Evolutionary conservation across 257 asterid genomes (phyloP), one percentile per base, ranked within the genome.

Genomic region (Forsythia viridissima): DNA sequence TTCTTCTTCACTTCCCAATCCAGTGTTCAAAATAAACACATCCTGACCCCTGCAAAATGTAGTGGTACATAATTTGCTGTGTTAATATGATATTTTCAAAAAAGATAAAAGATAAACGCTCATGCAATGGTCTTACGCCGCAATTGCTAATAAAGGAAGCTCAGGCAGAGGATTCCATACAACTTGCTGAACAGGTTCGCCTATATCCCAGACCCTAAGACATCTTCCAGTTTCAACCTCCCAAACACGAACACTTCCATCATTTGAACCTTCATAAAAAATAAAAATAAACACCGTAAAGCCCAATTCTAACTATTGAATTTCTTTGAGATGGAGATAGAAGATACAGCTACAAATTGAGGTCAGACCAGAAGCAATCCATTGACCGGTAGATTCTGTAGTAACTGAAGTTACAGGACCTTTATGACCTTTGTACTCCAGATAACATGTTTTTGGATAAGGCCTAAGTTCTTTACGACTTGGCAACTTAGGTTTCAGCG

Each of bases 141-240:
- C 89, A 71, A 92, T 93, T 59, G 99, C 98, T 80, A 93, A 76
- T 77, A 96, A 67, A 78, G 98, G 92, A 88, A 89, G 90, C 81
- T 90, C 94, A 2, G 97, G 91, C 72, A 84, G 61, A 80, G 98
- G 97, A 84, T 94, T 96, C 99, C 98, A 96, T 36, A 96, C 86
- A 82, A 96, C 99, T 81, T 90, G 85, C 55, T 71, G 87, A 20
- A 91, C 84, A 38, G 89, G 81, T 83, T 93, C 98, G 71, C 92
- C 99, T 4, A 96, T 78, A 79, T 93, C 90, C 98, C 98, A 96
- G 24, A 84, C 81, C 70, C 81, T 94, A 76, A 92, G 84, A 71
- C 98, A 96, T 77, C 99, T 90, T 82, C 99, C 97, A 61, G 97
- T 91, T 84, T 93, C 99, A 67, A 96, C 94, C 88, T 96, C 99